These are phyloP conservation scores for Sclerotinia subarctica DNA, from an alignment of 2,329 filamentous ascomycete genomes.

Conservation along the genomic window DNA sequence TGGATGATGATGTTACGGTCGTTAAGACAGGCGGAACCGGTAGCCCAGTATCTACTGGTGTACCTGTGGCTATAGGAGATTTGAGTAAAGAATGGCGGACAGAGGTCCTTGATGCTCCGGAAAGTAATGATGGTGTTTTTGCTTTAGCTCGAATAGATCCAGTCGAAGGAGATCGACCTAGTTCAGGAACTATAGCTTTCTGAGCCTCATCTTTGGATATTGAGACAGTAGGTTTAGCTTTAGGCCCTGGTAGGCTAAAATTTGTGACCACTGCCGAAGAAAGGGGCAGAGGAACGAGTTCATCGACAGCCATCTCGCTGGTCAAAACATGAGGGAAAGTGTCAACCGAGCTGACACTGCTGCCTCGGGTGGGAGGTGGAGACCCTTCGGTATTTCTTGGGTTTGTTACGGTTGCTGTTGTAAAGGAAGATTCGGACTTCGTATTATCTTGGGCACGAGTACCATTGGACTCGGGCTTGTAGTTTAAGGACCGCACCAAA, in stretches of 20 bases:
- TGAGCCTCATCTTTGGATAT: background rate
- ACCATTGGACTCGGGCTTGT: background rate
- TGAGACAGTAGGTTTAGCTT: slow-evolving; percentile 7
- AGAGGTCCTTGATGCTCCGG: slow-evolving; percentile 30
- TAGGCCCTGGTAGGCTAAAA: slow-evolving; percentile 34
- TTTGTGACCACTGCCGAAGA: slow-evolving; percentile 34
- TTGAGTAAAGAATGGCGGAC: slow-evolving; percentile 34
- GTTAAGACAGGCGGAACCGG: slow-evolving; percentile 32
- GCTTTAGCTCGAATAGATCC: slow-evolving; percentile 20
- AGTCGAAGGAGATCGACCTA: background rate
- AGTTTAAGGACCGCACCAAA: background rate
- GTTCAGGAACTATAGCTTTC: background rate
- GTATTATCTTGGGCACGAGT: background rate
- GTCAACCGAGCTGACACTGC: slow-evolving; percentile 29
- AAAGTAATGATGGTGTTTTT: slow-evolving; percentile 31
- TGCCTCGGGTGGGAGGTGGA: slow-evolving; percentile 21
- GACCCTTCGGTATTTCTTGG: slow-evolving; percentile 18
- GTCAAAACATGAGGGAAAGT: slow-evolving; percentile 31
- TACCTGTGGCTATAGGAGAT: slow-evolving; percentile 25
- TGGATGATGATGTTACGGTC: background rate
- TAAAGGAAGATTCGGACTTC: slow-evolving; percentile 19
- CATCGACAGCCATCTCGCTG: slow-evolving; percentile 26
- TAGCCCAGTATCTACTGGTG: slow-evolving; percentile 29
- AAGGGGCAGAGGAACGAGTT: slow-evolving; percentile 18
- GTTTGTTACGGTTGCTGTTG: slow-evolving; percentile 16